Evolutionary conservation across 1,284 basidiomycete species (phyloP), one percentile per base, ranked within the genome.

Genomic region (Cryptococcus neoformans): DNA sequence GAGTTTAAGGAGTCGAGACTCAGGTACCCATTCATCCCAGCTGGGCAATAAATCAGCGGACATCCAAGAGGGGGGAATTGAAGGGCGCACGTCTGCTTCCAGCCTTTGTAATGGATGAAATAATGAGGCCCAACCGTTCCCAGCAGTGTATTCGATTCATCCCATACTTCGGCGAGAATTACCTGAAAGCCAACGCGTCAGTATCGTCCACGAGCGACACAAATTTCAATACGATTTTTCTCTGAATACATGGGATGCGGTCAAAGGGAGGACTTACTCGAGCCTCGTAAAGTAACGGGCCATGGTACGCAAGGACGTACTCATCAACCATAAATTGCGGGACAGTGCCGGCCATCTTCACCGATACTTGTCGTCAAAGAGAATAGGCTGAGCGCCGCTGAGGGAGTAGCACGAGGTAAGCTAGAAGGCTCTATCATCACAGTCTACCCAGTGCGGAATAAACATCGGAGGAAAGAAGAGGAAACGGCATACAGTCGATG

Each of bases 1-100:
- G 68, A 84, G 82, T 76, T 98, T 98, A 56, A 98, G 81, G 49
- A 98, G 80, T 4, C 96, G 87, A 16, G 78, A 76, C 45, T 86
- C 83, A 1, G 91, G 89, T 0, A 98, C 95, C 92, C 92, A 98
- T 81, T 99, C 95, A 79, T 98, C 95, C 95, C 95, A 98, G 60
- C 91, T 95, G 21, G 21, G 66, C 35, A 40, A 16, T 3, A 9
- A 11, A 45, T 56, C 62, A n/a, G 16, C 21, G 37, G 6, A 16
- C 10, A 39, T 28, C 37, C 28, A 54, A 54, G 55, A 42, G 16
- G 48, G 16, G 48, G 21, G 39, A 16, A 42, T 28, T 50, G 16
- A 44, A 9, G 47, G n/a, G 83, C 91, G 76, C 73, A 94, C 87
- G 90, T 94, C 78, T 93, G 90, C 77, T 98, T 99, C 96, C 96